These are phyloP conservation scores for Erodium texanum DNA, from an alignment of 441 rosid genomes.

Conservation along the genomic window DNA sequence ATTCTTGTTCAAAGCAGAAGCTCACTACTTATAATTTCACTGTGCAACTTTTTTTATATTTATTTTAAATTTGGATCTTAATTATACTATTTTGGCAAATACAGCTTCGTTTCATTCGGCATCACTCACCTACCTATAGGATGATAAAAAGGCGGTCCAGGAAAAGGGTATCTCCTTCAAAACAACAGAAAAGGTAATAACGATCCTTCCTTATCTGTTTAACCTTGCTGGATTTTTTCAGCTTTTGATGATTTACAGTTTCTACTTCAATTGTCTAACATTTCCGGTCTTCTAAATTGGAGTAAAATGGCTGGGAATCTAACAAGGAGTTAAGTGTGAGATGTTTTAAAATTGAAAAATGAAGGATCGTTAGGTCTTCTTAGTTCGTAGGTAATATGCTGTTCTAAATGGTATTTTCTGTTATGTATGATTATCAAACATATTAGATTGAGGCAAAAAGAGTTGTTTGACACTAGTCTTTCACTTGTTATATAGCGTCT, in stretches of 20 bases:
- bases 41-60: background rate
- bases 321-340: background rate
- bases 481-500: no score
- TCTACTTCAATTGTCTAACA: background rate
- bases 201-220: background rate
- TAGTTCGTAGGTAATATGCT: no score
- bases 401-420: no score
- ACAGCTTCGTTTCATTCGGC: conserved; percentile 68
- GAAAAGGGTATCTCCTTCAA: conserved; percentile 23
- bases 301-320: background rate
- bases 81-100: conserved; percentile 5
- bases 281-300: background rate
- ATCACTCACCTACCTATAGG: conserved; percentile 36
- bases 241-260: background rate
- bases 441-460: no score
- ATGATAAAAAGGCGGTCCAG: conserved; percentile 31
- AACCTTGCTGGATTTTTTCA: background rate
- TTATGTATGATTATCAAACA: no score
- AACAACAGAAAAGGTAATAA: conserved; percentile 38
- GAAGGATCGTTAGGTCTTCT: no score
- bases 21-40: background rate
- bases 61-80: background rate
- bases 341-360: background rate
- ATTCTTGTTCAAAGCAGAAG: background rate
- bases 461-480: no score